Percentiles rank a stretch among this genome's conserved stretches.
phyloP scores from a whole-genome alignment of 441 rosid species.

The Manihot esculenta region DNA sequence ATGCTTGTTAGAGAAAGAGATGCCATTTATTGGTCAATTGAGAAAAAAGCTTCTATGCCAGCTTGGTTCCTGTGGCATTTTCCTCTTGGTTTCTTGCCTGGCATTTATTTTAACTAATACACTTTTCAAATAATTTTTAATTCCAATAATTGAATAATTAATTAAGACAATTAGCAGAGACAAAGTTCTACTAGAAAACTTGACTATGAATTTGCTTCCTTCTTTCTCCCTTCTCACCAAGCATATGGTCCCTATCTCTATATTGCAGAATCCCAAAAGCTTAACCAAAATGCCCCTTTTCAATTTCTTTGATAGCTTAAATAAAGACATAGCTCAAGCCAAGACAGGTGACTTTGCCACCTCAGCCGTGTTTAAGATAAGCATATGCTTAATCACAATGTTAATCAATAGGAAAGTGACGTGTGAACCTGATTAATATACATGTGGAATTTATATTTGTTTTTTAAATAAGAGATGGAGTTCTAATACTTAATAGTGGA shows the following conservation, averaged over 20 bases:
- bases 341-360: constrained; percentile 32
- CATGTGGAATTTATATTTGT: constrained; percentile 16
- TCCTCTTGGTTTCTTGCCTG: constrained; percentile 7
- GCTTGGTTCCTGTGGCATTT: constrained; percentile 7
- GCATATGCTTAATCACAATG: constrained; percentile 5
- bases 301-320: constrained; percentile 3
- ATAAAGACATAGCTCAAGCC: constrained; percentile 26
- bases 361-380: constrained; percentile 16
- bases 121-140: background rate
- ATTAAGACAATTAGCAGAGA: constrained; percentile 1
- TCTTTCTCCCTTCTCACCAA: constrained; percentile 9
- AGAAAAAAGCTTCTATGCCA: constrained; percentile 1
- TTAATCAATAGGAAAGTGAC: constrained; percentile 11
- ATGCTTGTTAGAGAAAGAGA: background rate
- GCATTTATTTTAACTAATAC: constrained; percentile 6
- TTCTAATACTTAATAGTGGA: constrained; percentile 18
- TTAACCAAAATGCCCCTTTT: constrained; percentile 12
- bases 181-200: constrained; percentile 9
- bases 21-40: constrained; percentile 14
- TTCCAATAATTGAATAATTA: background rate
- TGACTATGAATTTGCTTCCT: constrained; percentile 9
- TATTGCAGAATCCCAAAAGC: constrained; percentile 25
- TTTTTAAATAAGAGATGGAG: background rate
- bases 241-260: constrained; percentile 28
- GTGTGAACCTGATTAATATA: no score